Conservation (phyloP, 2,329 filamentous ascomycete genomes). For the Ascochyta pisi region DNA sequence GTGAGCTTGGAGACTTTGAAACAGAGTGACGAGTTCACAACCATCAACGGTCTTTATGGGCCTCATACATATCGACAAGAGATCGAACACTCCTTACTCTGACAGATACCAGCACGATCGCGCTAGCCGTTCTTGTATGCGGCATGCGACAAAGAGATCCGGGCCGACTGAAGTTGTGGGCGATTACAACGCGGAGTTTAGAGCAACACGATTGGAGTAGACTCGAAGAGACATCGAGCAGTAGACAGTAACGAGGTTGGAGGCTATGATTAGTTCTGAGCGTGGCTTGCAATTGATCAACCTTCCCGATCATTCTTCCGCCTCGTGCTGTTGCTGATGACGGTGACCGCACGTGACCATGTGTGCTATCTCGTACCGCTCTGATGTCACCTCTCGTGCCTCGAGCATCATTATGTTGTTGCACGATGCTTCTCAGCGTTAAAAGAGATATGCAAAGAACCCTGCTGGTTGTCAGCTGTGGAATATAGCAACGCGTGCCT, state of each 20-base stretch:
- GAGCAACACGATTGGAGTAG: neutral
- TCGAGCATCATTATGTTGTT: neutral
- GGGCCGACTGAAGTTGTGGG: conserved; percentile 9
- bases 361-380: neutral
- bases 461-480: neutral
- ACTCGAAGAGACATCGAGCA: neutral
- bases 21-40: neutral
- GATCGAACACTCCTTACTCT: conserved; percentile 1
- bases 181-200: neutral
- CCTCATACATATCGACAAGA: conserved; percentile 13
- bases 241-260: neutral
- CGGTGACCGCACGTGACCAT: neutral
- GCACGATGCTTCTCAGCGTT: neutral
- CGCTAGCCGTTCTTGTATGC: conserved; percentile 10
- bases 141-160: conserved; percentile 8
- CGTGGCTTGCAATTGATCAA: neutral
- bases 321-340: neutral
- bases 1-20: neutral
- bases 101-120: conserved; percentile 3
- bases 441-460: neutral
- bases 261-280: neutral
- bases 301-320: neutral
- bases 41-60: conserved; percentile 7
- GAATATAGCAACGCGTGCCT: too few relatives aligned
- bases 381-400: neutral